Base-by-base conservation (phyloP, 371 early-diverging fungal species). In the Apophysomyces trapeziformis region DNA sequence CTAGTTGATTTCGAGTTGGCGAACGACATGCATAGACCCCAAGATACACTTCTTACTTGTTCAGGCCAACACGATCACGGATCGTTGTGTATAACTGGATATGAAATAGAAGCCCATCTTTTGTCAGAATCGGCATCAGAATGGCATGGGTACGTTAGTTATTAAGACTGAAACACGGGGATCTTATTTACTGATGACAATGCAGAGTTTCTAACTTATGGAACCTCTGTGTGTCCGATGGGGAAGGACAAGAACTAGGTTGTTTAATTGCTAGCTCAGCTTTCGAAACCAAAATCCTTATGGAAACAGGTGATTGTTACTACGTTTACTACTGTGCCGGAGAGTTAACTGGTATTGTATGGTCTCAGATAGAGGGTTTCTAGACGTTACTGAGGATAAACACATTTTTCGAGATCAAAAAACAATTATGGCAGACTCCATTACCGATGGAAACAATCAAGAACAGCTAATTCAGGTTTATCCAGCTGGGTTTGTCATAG, bases 1-100 rank as follows among this genome's bases (percentile, higher is more conserved):
- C 36, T 78, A 21, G 70, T 68, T 54, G 74, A 82, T 45, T 58
- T 58, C 12, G 67, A 70, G 41, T 46, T 71, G 0, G 62, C 60
- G 2, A n/a, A 47, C 4, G 46, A 64, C 16, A 58, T 47, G 6
- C 39, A 41, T 12, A 68, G 60, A 2, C 35, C 66, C 5, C 75
- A 71, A 38, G 73, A 74, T 46, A 59, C 63, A 18, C 32, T 78
- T 3, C 64, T 75, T 45, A 43, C 67, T 1, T 79, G 82, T 46
- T 72, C 76, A 12, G 82, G 82, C 0, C 74, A 75, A 38, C 71
- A 64, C 9, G 18, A 47, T 9, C 64, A 79, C 11, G 82, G 75
- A 1, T 56, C 68, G n/a, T 36, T 82, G n/a, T 57, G 65, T 14
- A 57, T 69, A 1, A 65, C 79, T 16, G 61, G 69, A 2, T 63